Evolutionary conservation across 2,329 filamentous ascomycete species (phyloP).

Genomic region (Diatrype stigma): DNA sequence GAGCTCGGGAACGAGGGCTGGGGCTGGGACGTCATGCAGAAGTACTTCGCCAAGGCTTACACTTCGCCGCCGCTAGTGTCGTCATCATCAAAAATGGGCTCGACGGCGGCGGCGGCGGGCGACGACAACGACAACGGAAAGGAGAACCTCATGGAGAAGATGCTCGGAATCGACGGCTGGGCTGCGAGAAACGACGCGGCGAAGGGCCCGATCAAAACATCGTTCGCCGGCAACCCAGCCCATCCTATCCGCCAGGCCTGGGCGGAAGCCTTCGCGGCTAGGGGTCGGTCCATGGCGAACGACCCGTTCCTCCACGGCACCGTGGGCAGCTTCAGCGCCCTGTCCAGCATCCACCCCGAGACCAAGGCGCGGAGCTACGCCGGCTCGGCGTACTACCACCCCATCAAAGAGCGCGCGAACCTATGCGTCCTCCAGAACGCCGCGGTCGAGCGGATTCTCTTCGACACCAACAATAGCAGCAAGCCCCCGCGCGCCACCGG

Average conservation of each 20-base stretch:
- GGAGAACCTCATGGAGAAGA: too few species aligned
- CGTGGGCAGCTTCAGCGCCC: slow-evolving; percentile 5
- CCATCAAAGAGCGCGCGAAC: slow-evolving; percentile 7
- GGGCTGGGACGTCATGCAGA: slow-evolving; percentile 11
- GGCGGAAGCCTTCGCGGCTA: slow-evolving; percentile 6
- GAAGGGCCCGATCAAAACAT: slow-evolving; percentile 6
- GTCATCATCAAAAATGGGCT: too few species aligned
- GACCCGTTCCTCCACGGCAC: slow-evolving; percentile 5
- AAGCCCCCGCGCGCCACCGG: slow-evolving; percentile 2
- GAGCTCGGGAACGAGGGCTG: slow-evolving; percentile 15
- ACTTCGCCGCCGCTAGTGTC: slow-evolving; percentile 6
- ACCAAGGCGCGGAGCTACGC: slow-evolving; percentile 9
- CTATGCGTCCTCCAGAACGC: slow-evolving; percentile 8
- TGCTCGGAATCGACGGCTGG: slow-evolving; percentile 7
- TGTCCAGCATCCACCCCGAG: slow-evolving; percentile 5
- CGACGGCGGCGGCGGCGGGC: too few species aligned
- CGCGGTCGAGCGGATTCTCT: slow-evolving; percentile 9
- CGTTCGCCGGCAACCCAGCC: slow-evolving; percentile 4
- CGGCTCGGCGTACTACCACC: slow-evolving; percentile 8
- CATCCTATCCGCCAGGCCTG: slow-evolving; percentile 10
- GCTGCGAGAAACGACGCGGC: neutral
- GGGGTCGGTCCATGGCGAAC: neutral
- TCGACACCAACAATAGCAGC: neutral
- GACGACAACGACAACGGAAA: too few species aligned
- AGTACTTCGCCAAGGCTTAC: slow-evolving; percentile 13